phyloP scores from a whole-genome alignment of 164 flowering plant genomes.

The Liriodendron chinense region DNA sequence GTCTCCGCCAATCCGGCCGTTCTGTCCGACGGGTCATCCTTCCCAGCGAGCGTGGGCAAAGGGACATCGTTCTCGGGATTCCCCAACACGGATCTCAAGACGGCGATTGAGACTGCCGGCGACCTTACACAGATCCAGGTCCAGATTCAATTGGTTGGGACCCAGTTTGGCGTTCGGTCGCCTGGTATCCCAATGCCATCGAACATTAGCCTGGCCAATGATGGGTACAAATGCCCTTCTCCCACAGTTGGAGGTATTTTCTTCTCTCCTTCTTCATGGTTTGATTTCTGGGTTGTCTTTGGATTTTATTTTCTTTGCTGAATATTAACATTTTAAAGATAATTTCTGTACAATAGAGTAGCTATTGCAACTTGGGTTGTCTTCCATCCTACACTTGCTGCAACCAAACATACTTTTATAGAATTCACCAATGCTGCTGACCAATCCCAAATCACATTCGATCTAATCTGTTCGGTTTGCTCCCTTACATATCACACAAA shows the following conservation, averaged over 20 bases:
- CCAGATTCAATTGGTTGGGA: slow-evolving; percentile 61
- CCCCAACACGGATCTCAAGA: slow-evolving; percentile 64
- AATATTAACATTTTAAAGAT: not conserved
- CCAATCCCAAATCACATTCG: not conserved
- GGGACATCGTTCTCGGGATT: slow-evolving; percentile 77
- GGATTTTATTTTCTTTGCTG: not conserved
- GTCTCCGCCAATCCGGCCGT: slow-evolving; percentile 78
- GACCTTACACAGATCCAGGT: slow-evolving; percentile 62
- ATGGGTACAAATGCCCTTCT: slow-evolving; percentile 59
- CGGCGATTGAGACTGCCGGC: slow-evolving; percentile 86
- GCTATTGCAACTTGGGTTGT: not conserved
- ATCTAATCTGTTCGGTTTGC: not conserved
- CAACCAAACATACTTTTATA: not conserved
- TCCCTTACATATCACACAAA: not conserved
- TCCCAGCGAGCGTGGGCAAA: slow-evolving; percentile 63
- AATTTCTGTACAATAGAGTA: not conserved
- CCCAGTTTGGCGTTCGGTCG: slow-evolving; percentile 68
- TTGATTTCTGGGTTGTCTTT: not conserved
- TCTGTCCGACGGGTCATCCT: slow-evolving; percentile 53
- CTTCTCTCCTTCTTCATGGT: not conserved
- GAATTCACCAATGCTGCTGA: not conserved
- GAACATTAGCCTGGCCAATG: slow-evolving; percentile 59
- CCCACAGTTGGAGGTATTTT: slow-evolving; percentile 37
- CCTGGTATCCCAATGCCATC: slow-evolving; percentile 61
- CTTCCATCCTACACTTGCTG: not conserved